A percentile compares a stretch with the other conserved stretches of the same genome.
Conservation (phyloP, 352 stramenopile species). For the Phytophthora pinifolia region DNA sequence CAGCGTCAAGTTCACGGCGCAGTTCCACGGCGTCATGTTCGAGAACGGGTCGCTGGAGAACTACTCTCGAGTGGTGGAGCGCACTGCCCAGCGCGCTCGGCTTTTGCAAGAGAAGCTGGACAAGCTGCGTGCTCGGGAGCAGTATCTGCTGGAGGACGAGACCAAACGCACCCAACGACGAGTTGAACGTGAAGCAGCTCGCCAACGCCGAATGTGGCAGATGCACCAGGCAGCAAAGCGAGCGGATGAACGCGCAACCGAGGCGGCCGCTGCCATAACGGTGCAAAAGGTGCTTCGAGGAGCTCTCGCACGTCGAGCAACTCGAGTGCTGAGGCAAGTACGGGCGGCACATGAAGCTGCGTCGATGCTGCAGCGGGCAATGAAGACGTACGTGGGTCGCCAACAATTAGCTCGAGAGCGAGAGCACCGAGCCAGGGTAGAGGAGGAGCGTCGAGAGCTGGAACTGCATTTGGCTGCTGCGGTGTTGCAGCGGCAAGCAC, state of each 20-base stretch:
- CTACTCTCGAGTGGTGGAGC: constrained; percentile 58
- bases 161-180: constrained; percentile 37
- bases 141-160: constrained; percentile 43
- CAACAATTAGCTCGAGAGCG: constrained; percentile 26
- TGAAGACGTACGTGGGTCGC: constrained; percentile 32
- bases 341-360: constrained; percentile 29
- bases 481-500: constrained; percentile 49
- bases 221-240: constrained; percentile 48
- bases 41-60: constrained; percentile 77
- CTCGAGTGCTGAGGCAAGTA: constrained; percentile 15
- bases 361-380: constrained; percentile 33
- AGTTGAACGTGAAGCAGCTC: constrained; percentile 39
- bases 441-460: constrained; percentile 29
- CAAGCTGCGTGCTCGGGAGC: constrained; percentile 47
- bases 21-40: constrained; percentile 66
- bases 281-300: constrained; percentile 51
- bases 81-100: constrained; percentile 43
- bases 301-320: constrained; percentile 25
- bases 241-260: constrained; percentile 38
- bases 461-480: constrained; percentile 40
- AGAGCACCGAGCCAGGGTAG: constrained; percentile 25
- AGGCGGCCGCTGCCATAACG: constrained; percentile 36
- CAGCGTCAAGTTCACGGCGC: constrained; percentile 60
- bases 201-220: constrained; percentile 51
- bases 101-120: constrained; percentile 51